Base-by-base conservation (phyloP, 306 rosid species). In the Chamaecrista fasciculata region DNA sequence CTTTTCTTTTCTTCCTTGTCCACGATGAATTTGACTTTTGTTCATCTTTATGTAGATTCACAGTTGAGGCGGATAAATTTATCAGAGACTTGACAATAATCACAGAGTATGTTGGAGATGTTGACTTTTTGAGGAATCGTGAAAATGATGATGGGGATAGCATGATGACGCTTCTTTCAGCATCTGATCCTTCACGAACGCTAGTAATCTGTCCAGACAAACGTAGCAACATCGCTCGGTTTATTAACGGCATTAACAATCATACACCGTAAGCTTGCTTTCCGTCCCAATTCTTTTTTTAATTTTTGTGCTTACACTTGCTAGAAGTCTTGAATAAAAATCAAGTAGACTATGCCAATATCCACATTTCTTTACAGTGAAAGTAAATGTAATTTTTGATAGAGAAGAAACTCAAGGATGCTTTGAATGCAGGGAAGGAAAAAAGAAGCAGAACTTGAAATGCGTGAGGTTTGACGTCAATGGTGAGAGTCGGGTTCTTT, bases 101-200 rank as follows among this genome's bases (percentile, higher is more conserved):
- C 59, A 95, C 99, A 58, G 99, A 95, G 80, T 91, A 95, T 81
- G 81, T 81, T 48, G 97, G 99, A 74, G 99, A 95, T 80, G 99
- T 95, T 9, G 99, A 95, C 79, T 89, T 63, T 80, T 78, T 95
- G 62, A 84, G 77, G 87, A 88, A 83, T 40, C 89, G 99, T 36
- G 95, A 91, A 83, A 74, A 84, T 49, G 96, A 91, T 62, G 91
- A 80, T 57, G 97, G 97, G 6, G 99, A 95, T 79, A 95, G 99
- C 85, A 95, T 91, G 64, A 95, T 95, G 99, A 95, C 97, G 25
- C 82, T 95, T 79, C 86, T 95, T 50, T 84, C 84, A 64, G 89
- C 99, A 25, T 66, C 90, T 18, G 69, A 78, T 63, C 86, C 96
- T 70, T 89, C 88, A 60, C 55, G 69, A 68, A 87, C 84, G 65